phyloP scores from a whole-genome alignment of 345 rosid species.

The Streptanthus diversifolius region DNA sequence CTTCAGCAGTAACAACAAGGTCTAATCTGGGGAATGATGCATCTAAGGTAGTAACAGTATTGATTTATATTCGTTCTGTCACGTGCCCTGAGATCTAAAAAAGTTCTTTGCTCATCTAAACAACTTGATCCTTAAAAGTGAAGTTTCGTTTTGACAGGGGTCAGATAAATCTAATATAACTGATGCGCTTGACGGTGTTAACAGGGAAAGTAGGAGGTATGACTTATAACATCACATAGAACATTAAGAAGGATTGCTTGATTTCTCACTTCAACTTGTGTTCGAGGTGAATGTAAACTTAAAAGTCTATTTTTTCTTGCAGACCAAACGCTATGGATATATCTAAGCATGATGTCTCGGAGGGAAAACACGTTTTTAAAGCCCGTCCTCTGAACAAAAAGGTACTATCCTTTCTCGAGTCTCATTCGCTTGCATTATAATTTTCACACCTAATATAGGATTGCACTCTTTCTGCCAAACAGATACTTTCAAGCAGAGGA shows the following conservation, averaged over 20 bases:
- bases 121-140: slow-evolving; percentile 9
- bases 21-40: slow-evolving; percentile 36
- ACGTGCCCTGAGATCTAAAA: neutral
- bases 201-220: slow-evolving; percentile 56
- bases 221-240: neutral
- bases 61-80: neutral
- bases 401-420: slow-evolving; percentile 42
- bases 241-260: neutral
- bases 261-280: neutral
- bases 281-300: neutral
- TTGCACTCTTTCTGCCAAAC: neutral
- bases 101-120: neutral
- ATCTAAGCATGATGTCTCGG: slow-evolving; percentile 40
- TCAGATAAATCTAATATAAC: slow-evolving; percentile 35
- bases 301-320: neutral
- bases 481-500: slow-evolving; percentile 82
- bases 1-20: slow-evolving; percentile 50
- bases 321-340: slow-evolving; percentile 46
- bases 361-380: slow-evolving; percentile 47
- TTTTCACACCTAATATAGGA: neutral
- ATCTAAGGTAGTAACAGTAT: slow-evolving; percentile 45
- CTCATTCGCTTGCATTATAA: neutral
- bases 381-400: slow-evolving; percentile 80
- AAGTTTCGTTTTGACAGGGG: slow-evolving; percentile 42
- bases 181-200: slow-evolving; percentile 39